These are phyloP conservation scores for Acanthamoeba culbertsoni DNA, from an alignment of 208 protist species.

Conservation along the genomic window DNA sequence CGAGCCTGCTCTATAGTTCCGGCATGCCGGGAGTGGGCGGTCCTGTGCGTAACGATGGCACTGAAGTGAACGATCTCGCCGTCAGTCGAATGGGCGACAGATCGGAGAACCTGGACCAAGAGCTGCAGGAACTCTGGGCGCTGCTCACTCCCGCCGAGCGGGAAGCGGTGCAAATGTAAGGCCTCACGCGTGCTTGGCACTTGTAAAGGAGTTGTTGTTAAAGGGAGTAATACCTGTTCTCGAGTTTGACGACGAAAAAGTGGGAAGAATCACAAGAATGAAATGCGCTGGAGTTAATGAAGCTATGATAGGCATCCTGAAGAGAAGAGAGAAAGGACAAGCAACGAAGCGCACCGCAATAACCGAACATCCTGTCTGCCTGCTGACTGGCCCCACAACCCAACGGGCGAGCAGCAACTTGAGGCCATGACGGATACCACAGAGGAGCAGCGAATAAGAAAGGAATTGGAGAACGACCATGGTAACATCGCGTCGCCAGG, in stretches of 20 bases:
- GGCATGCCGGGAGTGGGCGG: not conserved
- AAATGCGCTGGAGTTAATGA: no score
- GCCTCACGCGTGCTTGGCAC: not conserved
- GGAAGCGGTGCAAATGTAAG: not conserved
- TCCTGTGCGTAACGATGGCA: not conserved
- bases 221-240: no score
- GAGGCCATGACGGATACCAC: not conserved
- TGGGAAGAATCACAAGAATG: no score
- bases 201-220: no score
- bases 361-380: no score
- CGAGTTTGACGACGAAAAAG: no score
- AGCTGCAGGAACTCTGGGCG: not conserved
- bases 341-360: no score
- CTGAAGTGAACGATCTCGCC: no score
- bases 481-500: not conserved
- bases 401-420: no score
- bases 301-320: no score
- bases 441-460: not conserved
- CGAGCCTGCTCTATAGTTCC: not conserved
- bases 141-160: not conserved
- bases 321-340: no score
- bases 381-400: no score
- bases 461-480: not conserved
- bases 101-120: not conserved
- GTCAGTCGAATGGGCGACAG: not conserved